Percentiles rank a stretch among this genome's conserved stretches.
Evolutionary conservation across 139 green algal species (phyloP).

Genomic region (Chlamydomonas sp.): DNA sequence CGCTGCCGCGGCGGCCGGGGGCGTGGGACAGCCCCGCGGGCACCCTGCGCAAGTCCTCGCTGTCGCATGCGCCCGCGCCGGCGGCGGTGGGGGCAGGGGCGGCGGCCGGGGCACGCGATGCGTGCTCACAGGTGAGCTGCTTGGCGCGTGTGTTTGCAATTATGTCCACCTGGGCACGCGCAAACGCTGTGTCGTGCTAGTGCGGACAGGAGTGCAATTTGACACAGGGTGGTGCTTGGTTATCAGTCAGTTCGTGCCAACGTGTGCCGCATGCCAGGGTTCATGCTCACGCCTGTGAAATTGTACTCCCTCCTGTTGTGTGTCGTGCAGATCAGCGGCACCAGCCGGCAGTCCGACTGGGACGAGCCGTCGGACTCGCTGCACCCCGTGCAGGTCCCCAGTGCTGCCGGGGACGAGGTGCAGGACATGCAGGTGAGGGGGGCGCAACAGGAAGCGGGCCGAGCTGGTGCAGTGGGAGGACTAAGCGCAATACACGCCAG

Average conservation of each 20-base stretch:
- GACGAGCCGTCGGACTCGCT: constrained; percentile 9
- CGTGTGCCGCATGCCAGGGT: too few species aligned
- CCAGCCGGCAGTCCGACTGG: constrained; percentile 25
- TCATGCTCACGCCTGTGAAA: background rate
- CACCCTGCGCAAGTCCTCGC: constrained; percentile 10
- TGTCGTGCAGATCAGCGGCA: background rate
- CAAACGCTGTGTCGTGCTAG: too few species aligned
- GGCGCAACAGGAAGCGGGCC: background rate
- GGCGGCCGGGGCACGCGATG: too few species aligned
- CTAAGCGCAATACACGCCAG: too few species aligned
- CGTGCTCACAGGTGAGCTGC: too few species aligned
- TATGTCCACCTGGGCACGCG: too few species aligned
- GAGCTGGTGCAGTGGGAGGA: background rate
- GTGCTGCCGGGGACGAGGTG: constrained; percentile 13
- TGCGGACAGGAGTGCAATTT: too few species aligned
- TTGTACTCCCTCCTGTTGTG: background rate
- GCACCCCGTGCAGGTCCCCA: constrained; percentile 1
- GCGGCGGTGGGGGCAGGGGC: background rate
- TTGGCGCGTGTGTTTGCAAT: too few species aligned
- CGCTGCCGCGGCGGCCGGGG: background rate
- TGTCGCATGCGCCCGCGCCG: background rate
- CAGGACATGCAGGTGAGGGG: background rate
- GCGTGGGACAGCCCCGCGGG: constrained; percentile 5
- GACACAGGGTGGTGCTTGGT: too few species aligned
- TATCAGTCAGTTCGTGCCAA: too few species aligned